Evolutionary conservation across 2,329 filamentous ascomycete genomes (phyloP), one percentile per base, ranked within the genome.

Genomic region (Fusarium sp.): DNA sequence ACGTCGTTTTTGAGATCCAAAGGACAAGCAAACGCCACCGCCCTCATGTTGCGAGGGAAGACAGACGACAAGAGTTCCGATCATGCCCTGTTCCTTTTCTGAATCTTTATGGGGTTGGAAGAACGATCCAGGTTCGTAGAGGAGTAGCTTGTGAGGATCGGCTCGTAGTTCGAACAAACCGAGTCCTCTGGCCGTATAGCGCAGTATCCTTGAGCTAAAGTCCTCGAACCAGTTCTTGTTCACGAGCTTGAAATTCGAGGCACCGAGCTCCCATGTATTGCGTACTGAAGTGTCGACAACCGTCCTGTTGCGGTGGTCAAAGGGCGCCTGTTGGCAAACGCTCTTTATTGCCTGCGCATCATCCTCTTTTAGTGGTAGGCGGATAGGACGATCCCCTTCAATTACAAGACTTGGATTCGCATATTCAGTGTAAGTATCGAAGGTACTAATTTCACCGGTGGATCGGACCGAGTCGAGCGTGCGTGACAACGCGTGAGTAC

Each of bases 111-210:
- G 56, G 23, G 50, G 38, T 25, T 69, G 64, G 18, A 71, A 61
- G 59, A 72, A 74, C 12, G 72, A 66, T 11, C 71, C 72, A 18
- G 47, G 64, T 11, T 72, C 71, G 38, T 64, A 64, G 16, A 71
- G 72, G 3, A 69, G 23, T 37, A 74, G 35, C 30, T 69, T 74
- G 33, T 72, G 56, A 4, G 67, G 67, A 13, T 49, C 60, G n/a
- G 38, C 64, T 35, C 21, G 23, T 18, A 67, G 38, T 2, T 46
- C 19, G 37, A 23, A 12, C 1, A 68, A 43, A 16, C 71, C 54
- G 18, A 74, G 67, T 16, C 46, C 42, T 30, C n/a, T 25, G 5
- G 52, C 60, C 7, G 52, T 52, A 35, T 50, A 25, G 11, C 12
- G 25, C 15, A 64, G 40, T 4, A 67, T 37, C 19, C 21, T 19